Base-by-base conservation (phyloP, 352 stramenopile genomes). In the Thalassiosira pacifica region DNA sequence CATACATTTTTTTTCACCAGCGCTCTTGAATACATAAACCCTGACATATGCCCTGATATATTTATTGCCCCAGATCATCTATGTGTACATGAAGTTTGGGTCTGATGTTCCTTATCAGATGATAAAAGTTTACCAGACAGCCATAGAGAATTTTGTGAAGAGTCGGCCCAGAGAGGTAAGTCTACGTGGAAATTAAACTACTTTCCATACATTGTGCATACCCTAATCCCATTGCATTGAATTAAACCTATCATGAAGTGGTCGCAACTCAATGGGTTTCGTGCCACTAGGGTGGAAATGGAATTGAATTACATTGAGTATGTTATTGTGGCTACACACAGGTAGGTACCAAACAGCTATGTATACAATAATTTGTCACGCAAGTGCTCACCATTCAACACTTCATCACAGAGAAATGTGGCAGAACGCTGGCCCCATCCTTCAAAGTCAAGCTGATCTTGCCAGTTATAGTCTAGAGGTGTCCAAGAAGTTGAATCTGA, bases 221-320 rank as follows among this genome's bases (percentile, higher is more conserved):
- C n/a, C n/a, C n/a, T n/a, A n/a, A n/a, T n/a, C n/a, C n/a, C n/a
- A n/a, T n/a, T n/a, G n/a, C n/a, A 22, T 31, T 42, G 57, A 74
- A n/a, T n/a, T 34, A 63, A 29, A 45, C 22, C 29, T 19, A 29
- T 53, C 26, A 31, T 72, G 19, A 48, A 82, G 75, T 88, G 74
- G 71, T 72, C 68, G 31, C 64, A 79, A 71, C 63, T 93, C 13
- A 74, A 77, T 79, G 88, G 67, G 31, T 92, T 95, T 60, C 79
- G 89, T 27, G 73, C 89, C 18, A 90, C 72, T 8, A 45, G 79
- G 18, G 82, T 95, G 2, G 82, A 89, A 55, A 88, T 91, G 65
- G 88, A 94, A 60, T 48, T 90, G 0, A 91, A 91, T 27, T 95
- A 87, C 71, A 85, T 93, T 66, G 87, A 89, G 60, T 93, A 93